Conservation (phyloP, 1,139 yeast species). For the Kodamaea ohmeri region DNA sequence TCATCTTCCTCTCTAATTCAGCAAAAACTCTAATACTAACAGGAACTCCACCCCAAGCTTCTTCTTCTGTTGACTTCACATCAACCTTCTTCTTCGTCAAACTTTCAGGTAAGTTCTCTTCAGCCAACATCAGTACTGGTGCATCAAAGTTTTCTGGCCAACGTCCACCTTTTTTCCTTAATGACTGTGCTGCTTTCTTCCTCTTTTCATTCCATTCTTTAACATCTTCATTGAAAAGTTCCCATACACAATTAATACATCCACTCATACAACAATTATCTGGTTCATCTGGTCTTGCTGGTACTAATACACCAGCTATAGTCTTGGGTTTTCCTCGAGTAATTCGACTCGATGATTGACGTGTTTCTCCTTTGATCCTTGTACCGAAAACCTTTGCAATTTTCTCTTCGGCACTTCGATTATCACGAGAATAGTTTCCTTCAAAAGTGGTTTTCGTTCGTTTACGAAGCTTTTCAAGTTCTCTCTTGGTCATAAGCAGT, state of each 20-base stretch:
- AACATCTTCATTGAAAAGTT: constrained; percentile 79
- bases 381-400: constrained; percentile 57
- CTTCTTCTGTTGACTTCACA: constrained; percentile 23
- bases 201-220: constrained; percentile 73
- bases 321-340: constrained; percentile 38
- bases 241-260: constrained; percentile 97
- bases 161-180: constrained; percentile 47
- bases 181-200: constrained; percentile 54
- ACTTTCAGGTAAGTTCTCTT: constrained; percentile 35
- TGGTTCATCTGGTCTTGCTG: constrained; percentile 80
- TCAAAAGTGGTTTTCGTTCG: constrained; percentile 32
- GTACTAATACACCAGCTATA: constrained; percentile 76
- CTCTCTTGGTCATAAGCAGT: constrained; percentile 23
- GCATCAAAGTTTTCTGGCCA: constrained; percentile 88
- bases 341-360: constrained; percentile 50
- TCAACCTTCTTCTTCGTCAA: constrained; percentile 14
- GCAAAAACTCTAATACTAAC: constrained; percentile 78
- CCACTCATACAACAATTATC: constrained; percentile 98
- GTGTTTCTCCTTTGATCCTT: constrained; percentile 52
- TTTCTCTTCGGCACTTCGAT: constrained; percentile 46
- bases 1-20: constrained; percentile 69
- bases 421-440: constrained; percentile 43
- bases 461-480: constrained; percentile 22
- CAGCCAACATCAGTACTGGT: constrained; percentile 43
- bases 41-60: constrained; percentile 70